A percentile compares a stretch with the other conserved stretches of the same genome.
phyloP scores from a whole-genome alignment of 257 asterid genomes.

The Nicotiana tabacum region DNA sequence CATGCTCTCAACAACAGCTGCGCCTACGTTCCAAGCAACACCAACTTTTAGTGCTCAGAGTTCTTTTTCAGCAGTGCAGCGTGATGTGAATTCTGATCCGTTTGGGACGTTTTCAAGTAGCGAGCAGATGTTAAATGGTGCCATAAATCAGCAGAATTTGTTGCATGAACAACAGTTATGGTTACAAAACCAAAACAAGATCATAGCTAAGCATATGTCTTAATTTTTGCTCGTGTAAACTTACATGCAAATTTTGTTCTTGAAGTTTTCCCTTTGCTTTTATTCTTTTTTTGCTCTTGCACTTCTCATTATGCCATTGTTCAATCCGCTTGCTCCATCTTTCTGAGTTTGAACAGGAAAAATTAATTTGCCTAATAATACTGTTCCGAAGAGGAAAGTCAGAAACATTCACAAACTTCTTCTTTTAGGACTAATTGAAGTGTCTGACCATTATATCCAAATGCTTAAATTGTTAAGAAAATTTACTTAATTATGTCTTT shows the following conservation, averaged over 20 bases:
- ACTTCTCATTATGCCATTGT: neutral
- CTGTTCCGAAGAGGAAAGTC: neutral
- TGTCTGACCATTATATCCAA: neutral
- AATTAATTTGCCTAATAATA: neutral
- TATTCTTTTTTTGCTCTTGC: neutral
- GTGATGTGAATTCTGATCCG: slow-evolving; percentile 41
- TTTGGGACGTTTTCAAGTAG: slow-evolving; percentile 31
- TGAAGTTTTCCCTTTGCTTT: neutral
- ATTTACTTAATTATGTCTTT: neutral
- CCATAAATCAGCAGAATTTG: slow-evolving; percentile 36
- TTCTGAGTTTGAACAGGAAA: neutral
- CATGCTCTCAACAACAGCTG: slow-evolving; percentile 6
- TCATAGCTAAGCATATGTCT: slow-evolving; percentile 47
- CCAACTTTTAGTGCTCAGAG: slow-evolving; percentile 51
- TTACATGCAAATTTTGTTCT: neutral
- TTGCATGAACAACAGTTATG: slow-evolving; percentile 51
- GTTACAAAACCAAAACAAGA: slow-evolving; percentile 76
- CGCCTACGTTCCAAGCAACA: slow-evolving; percentile 34
- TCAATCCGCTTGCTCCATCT: neutral
- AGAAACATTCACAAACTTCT: neutral
- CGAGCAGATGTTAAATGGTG: slow-evolving; percentile 21
- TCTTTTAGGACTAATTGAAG: neutral
- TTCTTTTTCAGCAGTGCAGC: slow-evolving; percentile 8
- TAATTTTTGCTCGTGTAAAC: neutral
- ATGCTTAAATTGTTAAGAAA: neutral